Conservation (phyloP, 73 alveolate genomes). For the Loxodes magnus region DNA sequence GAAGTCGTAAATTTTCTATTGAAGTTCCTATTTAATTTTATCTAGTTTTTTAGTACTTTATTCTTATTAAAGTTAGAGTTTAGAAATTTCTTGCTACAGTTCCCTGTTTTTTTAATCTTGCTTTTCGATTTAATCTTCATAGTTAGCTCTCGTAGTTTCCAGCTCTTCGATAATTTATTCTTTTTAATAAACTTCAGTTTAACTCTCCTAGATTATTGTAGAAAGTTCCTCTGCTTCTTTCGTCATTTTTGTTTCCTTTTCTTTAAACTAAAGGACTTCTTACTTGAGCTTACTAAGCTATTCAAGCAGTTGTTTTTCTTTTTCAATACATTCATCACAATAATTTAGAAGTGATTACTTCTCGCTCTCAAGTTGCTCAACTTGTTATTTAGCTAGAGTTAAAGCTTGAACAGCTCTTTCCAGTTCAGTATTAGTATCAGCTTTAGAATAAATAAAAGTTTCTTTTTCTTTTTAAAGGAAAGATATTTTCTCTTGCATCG, state of each 20-base stretch:
- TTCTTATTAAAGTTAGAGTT: no score
- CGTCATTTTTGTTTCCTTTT: neutral
- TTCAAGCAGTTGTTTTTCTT: neutral
- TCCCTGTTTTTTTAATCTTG: no score
- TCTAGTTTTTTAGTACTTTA: no score
- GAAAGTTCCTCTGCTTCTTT: no score
- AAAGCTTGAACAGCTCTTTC: conserved; percentile 11
- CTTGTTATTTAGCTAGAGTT: conserved; percentile 6
- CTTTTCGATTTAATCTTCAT: conserved; percentile 1
- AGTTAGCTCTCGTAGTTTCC: neutral
- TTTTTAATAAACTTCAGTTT: no score
- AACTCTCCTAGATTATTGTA: no score
- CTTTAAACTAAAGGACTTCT: neutral
- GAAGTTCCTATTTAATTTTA: no score
- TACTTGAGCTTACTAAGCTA: neutral
- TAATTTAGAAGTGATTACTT: conserved; percentile 1
- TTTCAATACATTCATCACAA: neutral
- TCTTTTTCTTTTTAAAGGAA: neutral
- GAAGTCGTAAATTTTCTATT: no score
- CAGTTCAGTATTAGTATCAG: neutral
- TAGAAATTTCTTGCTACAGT: no score
- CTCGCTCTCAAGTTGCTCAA: conserved; percentile 6
- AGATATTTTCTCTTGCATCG: neutral
- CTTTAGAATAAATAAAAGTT: neutral
- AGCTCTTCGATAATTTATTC: no score